phyloP scores from a whole-genome alignment of 2,329 filamentous ascomycete genomes.

The Penicillium sp. region DNA sequence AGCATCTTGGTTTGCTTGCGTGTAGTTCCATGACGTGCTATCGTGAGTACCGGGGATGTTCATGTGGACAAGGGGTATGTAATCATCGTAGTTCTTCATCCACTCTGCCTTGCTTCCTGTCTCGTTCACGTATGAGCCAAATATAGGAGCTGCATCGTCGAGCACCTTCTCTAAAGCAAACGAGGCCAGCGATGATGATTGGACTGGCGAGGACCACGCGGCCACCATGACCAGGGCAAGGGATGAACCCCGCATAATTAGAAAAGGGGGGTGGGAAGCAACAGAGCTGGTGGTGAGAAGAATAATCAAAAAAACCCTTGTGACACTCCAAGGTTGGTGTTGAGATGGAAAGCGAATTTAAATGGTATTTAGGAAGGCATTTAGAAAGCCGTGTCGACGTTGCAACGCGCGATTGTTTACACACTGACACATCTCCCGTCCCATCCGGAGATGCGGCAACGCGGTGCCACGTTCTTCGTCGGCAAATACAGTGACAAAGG shows the following conservation, averaged over 20 bases:
- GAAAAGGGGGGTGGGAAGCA: not conserved
- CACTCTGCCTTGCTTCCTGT: constrained; percentile 36
- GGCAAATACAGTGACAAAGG: not conserved
- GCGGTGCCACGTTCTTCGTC: not conserved
- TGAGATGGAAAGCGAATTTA: not conserved
- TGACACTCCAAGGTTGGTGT: not conserved
- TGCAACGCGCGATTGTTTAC: not conserved
- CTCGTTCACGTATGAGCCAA: constrained; percentile 36
- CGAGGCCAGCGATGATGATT: constrained; percentile 25
- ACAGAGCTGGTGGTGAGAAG: not conserved
- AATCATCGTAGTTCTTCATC: constrained; percentile 49
- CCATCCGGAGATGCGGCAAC: not conserved
- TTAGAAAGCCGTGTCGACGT: not conserved
- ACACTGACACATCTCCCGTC: not conserved
- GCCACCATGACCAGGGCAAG: not conserved
- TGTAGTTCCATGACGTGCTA: constrained; percentile 54
- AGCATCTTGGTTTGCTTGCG: constrained; percentile 40
- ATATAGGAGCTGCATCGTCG: constrained; percentile 43
- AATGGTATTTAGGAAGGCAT: too few relatives aligned
- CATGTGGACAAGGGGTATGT: constrained; percentile 45
- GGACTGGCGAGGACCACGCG: not conserved
- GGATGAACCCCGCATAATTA: not conserved
- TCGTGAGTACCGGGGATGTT: constrained; percentile 54
- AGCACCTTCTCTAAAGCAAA: constrained; percentile 46
- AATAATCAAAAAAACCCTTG: not conserved